These are phyloP conservation scores for Coniophora puteana DNA, from an alignment of 1,284 basidiomycete species.

Conservation along the genomic window DNA sequence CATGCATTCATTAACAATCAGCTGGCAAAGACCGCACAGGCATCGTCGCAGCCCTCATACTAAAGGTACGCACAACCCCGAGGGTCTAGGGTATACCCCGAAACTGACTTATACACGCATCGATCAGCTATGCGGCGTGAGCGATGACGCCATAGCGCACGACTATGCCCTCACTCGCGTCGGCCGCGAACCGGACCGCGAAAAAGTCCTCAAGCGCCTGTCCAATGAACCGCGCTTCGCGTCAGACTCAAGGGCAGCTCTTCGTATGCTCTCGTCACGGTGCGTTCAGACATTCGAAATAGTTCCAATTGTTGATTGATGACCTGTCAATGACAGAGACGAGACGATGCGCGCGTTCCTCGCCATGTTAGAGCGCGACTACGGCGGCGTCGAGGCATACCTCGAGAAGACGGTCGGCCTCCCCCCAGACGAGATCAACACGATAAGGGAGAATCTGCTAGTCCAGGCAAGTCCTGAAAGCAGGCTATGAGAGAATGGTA, in stretches of 20 bases:
- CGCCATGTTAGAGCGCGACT: slow-evolving; percentile 51
- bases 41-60: slow-evolving; percentile 65
- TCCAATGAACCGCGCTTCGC: slow-evolving; percentile 68
- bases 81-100: not conserved
- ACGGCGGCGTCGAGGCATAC: slow-evolving; percentile 66
- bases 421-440: slow-evolving; percentile 54
- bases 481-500: slow-evolving; percentile 8
- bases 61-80: slow-evolving; percentile 46
- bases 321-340: slow-evolving; percentile 34
- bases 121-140: slow-evolving; percentile 62
- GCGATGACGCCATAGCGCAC: slow-evolving; percentile 56
- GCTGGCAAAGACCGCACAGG: slow-evolving; percentile 79
- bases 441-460: slow-evolving; percentile 59
- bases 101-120: slow-evolving; percentile 5
- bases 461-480: slow-evolving; percentile 31
- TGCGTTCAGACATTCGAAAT: too few species aligned
- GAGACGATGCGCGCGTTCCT: slow-evolving; percentile 74
- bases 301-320: not conserved
- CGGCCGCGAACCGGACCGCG: slow-evolving; percentile 71
- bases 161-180: slow-evolving; percentile 74
- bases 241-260: slow-evolving; percentile 63
- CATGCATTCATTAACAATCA: slow-evolving; percentile 17
- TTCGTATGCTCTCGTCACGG: slow-evolving; percentile 78
- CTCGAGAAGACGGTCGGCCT: slow-evolving; percentile 50
- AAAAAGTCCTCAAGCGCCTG: slow-evolving; percentile 62